phyloP scores from a whole-genome alignment of 2,329 filamentous ascomycete species.

The Pleomassaria siparia region DNA sequence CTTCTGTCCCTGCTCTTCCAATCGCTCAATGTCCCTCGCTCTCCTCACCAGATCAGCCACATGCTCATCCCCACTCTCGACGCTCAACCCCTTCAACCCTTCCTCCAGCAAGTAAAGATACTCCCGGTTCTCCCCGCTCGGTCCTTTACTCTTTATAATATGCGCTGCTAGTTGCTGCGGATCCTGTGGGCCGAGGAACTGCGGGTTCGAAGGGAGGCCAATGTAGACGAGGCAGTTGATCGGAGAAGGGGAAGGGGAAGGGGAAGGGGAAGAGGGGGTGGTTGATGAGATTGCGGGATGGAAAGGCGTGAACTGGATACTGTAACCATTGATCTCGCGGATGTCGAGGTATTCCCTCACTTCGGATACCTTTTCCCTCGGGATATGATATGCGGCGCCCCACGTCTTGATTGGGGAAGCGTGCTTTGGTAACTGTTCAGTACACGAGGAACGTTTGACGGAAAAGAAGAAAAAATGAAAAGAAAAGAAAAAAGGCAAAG shows the following conservation, averaged over 20 bases:
- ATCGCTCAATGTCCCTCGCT: constrained; percentile 64
- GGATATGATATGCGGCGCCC: constrained; percentile 91
- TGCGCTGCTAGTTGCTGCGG: constrained; percentile 76
- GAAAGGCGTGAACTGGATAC: constrained; percentile 87
- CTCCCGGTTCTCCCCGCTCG: constrained; percentile 86
- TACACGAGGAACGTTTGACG: constrained; percentile 44
- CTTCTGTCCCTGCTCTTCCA: constrained; percentile 22
- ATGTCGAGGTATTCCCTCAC: constrained; percentile 92
- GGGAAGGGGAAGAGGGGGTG: constrained; percentile 29
- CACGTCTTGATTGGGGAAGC: constrained; percentile 67
- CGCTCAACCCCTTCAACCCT: constrained; percentile 70
- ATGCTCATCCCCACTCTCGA: constrained; percentile 80
- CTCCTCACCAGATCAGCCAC: constrained; percentile 77
- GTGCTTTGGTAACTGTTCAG: constrained; percentile 49
- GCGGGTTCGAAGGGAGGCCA: constrained; percentile 86
- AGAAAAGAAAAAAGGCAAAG: no score
- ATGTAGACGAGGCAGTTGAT: constrained; percentile 79
- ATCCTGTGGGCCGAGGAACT: constrained; percentile 85
- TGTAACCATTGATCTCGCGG: constrained; percentile 96
- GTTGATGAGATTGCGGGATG: constrained; percentile 55
- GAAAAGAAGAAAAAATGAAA: constrained; percentile 14
- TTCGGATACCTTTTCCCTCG: constrained; percentile 69
- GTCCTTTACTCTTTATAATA: constrained; percentile 74
- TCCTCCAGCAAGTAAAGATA: constrained; percentile 81
- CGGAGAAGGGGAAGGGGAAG: constrained; percentile 36